Evolutionary conservation across 208 protist species (phyloP), one percentile per base, ranked within the genome.

Genomic region (Leishmania braziliensis): DNA sequence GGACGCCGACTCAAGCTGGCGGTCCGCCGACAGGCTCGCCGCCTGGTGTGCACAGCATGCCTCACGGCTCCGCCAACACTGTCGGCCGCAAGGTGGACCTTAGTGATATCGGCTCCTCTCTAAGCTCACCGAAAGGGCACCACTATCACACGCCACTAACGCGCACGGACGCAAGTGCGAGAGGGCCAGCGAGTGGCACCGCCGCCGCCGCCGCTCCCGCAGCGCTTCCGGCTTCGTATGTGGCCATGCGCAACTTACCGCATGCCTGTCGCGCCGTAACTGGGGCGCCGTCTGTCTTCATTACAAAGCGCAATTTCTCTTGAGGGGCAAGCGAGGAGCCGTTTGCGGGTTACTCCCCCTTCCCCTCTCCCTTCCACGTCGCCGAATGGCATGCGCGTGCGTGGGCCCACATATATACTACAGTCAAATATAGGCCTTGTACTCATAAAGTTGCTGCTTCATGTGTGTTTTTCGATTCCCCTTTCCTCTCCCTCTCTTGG

Each of bases 81-180:
- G 72, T 5, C 36, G 56, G 56, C 53, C 20, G 56, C 53, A 0
- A 39, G 8, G 48, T 65, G 20, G 10, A 65, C 26, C 29, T 14
- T 29, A 54, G 74, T 39, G 74, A 77, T 50, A 36, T 20, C 36
- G 53, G 3, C 18, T 62, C 54, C 33, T 53, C 56, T 58, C 74
- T 43, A 33, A 77, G 53, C 10, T 66, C 74, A 65, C n/a, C 26
- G 53, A 77, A 77, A 63, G 74, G 74, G 56, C 29, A 68, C 36
- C 36, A 33, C 53, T 77, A 68, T 29, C 36, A 77, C 56, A 77
- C 36, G 10, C 74, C 56, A 36, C 20, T 63, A 5, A 14, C 56
- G 20, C 74, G 56, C 14, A 29, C 53, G 36, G 74, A 53, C 72
- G 5, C 72, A 48, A 46, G 53, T 29, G 72, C 5, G 50, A 39